Conservation (phyloP, 176 grass and related monocot genomes). For the Carex littledalei region DNA sequence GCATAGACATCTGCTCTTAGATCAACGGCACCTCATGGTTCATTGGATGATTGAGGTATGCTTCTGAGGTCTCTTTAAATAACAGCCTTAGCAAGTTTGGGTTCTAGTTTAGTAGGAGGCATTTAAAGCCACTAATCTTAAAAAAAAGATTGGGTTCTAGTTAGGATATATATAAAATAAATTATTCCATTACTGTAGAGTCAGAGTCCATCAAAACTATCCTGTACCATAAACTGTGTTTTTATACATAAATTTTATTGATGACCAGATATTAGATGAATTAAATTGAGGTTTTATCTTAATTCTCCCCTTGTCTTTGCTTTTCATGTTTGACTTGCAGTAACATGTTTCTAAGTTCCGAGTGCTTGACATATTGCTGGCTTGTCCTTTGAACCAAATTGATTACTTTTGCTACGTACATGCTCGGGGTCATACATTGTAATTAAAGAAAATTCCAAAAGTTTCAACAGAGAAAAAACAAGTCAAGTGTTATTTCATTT, state of each 20-base stretch:
- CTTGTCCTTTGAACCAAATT: not conserved
- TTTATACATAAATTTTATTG: not conserved
- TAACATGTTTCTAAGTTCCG: not conserved
- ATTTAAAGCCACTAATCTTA: too few species aligned
- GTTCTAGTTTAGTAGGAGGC: not conserved
- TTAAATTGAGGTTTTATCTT: not conserved
- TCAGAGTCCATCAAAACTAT: not conserved
- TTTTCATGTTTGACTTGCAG: not conserved
- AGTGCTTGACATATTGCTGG: not conserved
- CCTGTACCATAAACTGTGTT: not conserved
- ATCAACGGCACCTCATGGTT: slow-evolving; percentile 14
- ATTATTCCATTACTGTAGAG: not conserved
- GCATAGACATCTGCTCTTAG: slow-evolving; percentile 12
- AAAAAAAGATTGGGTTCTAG: not conserved
- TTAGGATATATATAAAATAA: not conserved
- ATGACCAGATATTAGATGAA: not conserved
- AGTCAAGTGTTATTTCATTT: not conserved
- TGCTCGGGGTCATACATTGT: not conserved
- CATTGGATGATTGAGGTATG: slow-evolving; percentile 19
- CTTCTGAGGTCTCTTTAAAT: not conserved
- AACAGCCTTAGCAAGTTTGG: not conserved
- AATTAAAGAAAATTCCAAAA: not conserved
- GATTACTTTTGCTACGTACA: not conserved
- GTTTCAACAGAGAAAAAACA: not conserved
- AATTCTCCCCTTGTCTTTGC: not conserved